Evolutionary conservation across 2,329 filamentous ascomycete genomes (phyloP).

Genomic region (Penicillium concentricum): DNA sequence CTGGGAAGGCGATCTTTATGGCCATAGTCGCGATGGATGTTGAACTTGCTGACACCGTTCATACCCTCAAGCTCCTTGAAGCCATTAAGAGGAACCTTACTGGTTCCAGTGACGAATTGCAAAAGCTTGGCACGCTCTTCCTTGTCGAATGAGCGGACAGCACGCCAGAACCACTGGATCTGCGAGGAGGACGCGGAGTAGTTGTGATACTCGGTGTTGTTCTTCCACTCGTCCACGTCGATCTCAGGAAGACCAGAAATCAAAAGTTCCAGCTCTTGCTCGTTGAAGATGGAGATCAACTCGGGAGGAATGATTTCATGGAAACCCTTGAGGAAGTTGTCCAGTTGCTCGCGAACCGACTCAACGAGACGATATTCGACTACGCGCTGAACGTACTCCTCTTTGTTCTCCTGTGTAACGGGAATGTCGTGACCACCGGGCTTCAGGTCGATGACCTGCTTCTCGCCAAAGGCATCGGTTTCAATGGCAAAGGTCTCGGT

Average conservation of each 20-base stretch:
- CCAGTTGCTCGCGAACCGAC: constrained; percentile 91
- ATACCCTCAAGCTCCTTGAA: constrained; percentile 99
- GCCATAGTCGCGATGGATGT: constrained; percentile 96
- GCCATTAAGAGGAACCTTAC: constrained; percentile 95
- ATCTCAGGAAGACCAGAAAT: constrained; percentile 98
- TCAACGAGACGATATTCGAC: constrained; percentile 91
- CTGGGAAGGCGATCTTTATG: constrained; percentile 93
- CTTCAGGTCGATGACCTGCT: constrained; percentile 80
- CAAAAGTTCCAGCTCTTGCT: constrained; percentile 92
- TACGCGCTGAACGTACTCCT: constrained; percentile 91
- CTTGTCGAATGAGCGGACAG: constrained; percentile 95
- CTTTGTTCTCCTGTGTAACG: constrained; percentile 97
- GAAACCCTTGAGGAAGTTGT: constrained; percentile 87
- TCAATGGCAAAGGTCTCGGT: constrained; percentile 95
- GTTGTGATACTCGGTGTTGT: constrained; percentile 97
- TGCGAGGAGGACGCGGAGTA: constrained; percentile 92
- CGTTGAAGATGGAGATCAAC: constrained; percentile 94
- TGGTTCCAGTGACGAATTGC: constrained; percentile 97
- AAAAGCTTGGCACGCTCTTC: constrained; percentile 96
- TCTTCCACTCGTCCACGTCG: constrained; percentile 98
- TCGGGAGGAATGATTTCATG: constrained; percentile 97
- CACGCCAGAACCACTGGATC: constrained; percentile 99
- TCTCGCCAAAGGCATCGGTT: constrained; percentile 89
- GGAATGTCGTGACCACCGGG: constrained; percentile 85
- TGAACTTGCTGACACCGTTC: constrained; percentile 97